Evolutionary conservation across 2,329 filamentous ascomycete genomes (phyloP).

Genomic region (Xylariaceae sp.): DNA sequence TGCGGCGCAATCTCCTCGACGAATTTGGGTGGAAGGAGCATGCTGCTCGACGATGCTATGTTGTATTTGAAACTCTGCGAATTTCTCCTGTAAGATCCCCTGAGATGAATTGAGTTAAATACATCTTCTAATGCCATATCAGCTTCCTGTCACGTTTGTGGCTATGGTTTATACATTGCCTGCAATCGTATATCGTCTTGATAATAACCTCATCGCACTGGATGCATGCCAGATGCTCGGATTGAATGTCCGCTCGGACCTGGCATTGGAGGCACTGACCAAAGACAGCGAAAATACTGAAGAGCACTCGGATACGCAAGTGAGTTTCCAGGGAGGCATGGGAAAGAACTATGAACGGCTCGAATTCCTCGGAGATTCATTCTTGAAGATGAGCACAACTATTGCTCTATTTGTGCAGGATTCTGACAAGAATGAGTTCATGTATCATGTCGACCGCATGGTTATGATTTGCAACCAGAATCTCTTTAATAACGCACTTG

Average conservation of each 20-base stretch:
- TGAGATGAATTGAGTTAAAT: not conserved
- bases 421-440: slow-evolving; percentile 75
- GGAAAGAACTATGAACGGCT: slow-evolving; percentile 91
- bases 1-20: slow-evolving; percentile 81
- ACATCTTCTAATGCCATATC: slow-evolving; percentile 13
- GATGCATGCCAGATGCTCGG: slow-evolving; percentile 67
- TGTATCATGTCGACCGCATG: slow-evolving; percentile 90
- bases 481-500: slow-evolving; percentile 70
- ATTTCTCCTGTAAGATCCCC: slow-evolving; percentile 65
- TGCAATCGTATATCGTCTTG: slow-evolving; percentile 77
- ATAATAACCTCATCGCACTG: slow-evolving; percentile 73
- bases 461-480: slow-evolving; percentile 87
- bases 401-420: slow-evolving; percentile 77
- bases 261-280: slow-evolving; percentile 85
- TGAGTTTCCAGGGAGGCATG: slow-evolving; percentile 81
- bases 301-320: slow-evolving; percentile 61
- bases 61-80: slow-evolving; percentile 72
- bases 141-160: slow-evolving; percentile 68
- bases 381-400: slow-evolving; percentile 92
- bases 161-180: slow-evolving; percentile 73
- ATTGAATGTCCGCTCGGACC: slow-evolving; percentile 58
- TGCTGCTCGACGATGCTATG: slow-evolving; percentile 49
- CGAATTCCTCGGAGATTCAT: slow-evolving; percentile 89
- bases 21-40: slow-evolving; percentile 53
- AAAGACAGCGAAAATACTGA: slow-evolving; percentile 86